A percentile compares a stretch with the other conserved stretches of the same genome.
Conservation (phyloP, 2,329 filamentous ascomycete genomes). For the Aspergillus pseudoterreus region DNA sequence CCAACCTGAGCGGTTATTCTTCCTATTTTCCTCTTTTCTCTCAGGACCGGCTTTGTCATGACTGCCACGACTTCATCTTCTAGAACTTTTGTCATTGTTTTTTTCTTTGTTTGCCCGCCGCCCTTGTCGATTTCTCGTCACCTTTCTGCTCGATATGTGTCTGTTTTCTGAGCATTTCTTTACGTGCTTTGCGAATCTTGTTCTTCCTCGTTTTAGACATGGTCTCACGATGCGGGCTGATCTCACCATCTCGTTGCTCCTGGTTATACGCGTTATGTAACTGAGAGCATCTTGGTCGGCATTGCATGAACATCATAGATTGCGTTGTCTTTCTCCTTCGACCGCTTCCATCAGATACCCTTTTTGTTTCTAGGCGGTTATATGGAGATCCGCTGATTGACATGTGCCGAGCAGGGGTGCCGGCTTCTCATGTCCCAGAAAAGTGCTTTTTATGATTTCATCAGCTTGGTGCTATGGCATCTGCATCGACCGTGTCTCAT, state of each 20-base stretch:
- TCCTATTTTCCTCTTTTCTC: conserved; percentile 18
- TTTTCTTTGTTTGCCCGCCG: conserved; percentile 16
- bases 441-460: conserved; percentile 39
- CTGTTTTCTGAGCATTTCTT: conserved; percentile 21
- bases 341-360: conserved; percentile 48
- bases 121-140: conserved; percentile 22
- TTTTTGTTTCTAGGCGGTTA: conserved; percentile 40
- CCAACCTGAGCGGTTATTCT: conserved; percentile 29
- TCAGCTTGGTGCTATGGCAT: conserved; percentile 36
- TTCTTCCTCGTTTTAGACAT: conserved; percentile 33
- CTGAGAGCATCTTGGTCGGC: conserved; percentile 32
- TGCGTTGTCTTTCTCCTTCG: conserved; percentile 46
- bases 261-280: conserved; percentile 20
- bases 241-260: conserved; percentile 28
- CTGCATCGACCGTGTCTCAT: conserved; percentile 40
- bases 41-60: conserved; percentile 44
- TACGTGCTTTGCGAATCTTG: conserved; percentile 11
- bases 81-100: conserved; percentile 23
- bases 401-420: conserved; percentile 36
- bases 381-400: conserved; percentile 36
- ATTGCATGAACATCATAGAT: conserved; percentile 51
- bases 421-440: conserved; percentile 34
- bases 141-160: conserved; percentile 2
- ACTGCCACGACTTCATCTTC: conserved; percentile 40
- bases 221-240: conserved; percentile 38